These are phyloP conservation scores for Saccharomyces hybrid DNA, from an alignment of 1,139 yeast genomes.

Conservation along the genomic window DNA sequence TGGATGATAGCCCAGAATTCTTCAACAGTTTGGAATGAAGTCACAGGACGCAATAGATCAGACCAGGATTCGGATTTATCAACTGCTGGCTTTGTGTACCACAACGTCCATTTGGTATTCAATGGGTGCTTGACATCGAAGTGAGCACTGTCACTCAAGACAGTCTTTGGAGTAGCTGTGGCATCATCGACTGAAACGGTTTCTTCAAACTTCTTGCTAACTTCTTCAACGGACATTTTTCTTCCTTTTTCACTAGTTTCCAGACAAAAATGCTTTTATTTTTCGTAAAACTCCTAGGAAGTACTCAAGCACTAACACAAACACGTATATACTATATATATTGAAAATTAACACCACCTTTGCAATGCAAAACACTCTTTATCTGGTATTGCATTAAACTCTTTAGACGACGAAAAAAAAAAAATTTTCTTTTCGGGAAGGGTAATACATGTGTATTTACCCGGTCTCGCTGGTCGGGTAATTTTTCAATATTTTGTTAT, in stretches of 20 bases:
- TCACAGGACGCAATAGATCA: constrained; percentile 86
- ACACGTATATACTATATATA: neutral
- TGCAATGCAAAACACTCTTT: neutral
- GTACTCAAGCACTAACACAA: constrained; percentile 1
- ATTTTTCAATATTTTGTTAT: neutral
- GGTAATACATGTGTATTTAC: neutral
- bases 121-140: constrained; percentile 65
- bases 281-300: constrained; percentile 4
- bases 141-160: constrained; percentile 27
- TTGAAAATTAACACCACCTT: neutral
- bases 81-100: constrained; percentile 94
- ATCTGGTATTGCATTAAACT: neutral
- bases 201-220: constrained; percentile 29
- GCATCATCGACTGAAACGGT: constrained; percentile 20
- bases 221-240: constrained; percentile 33
- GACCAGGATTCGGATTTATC: constrained; percentile 82
- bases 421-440: neutral
- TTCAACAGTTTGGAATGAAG: constrained; percentile 85
- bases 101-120: constrained; percentile 88
- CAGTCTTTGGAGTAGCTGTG: constrained; percentile 22
- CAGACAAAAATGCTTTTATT: constrained; percentile 1
- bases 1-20: constrained; percentile 98
- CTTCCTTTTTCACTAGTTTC: constrained; percentile 2
- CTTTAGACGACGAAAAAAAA: neutral
- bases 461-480: neutral